Evolutionary conservation across 306 rosid species (phyloP).

Genomic region (Citrullus colocynthis): DNA sequence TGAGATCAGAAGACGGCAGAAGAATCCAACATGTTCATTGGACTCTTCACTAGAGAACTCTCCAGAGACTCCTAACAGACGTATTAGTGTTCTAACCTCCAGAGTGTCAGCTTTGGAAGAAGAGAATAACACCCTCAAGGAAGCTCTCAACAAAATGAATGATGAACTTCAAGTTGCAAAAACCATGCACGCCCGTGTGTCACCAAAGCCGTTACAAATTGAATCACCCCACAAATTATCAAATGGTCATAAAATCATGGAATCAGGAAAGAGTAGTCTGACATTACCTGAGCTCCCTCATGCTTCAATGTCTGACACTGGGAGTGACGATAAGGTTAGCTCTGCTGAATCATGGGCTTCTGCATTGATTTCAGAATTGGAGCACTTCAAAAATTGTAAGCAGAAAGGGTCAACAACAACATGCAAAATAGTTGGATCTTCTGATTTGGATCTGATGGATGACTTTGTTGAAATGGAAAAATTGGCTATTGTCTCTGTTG

Average conservation of each 20-base stretch:
- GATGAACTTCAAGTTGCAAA: conserved; percentile 49
- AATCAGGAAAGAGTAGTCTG: conserved; percentile 28
- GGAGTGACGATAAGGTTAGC: conserved; percentile 74
- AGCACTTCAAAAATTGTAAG: conserved; percentile 47
- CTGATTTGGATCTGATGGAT: conserved; percentile 78
- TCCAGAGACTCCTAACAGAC: conserved; percentile 36
- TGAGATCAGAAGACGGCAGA: conserved; percentile 40
- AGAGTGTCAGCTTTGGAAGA: conserved; percentile 59
- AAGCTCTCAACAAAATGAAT: conserved; percentile 31
- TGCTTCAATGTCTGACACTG: conserved; percentile 56
- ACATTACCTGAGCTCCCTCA: conserved; percentile 32
- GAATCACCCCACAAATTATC: conserved; percentile 19
- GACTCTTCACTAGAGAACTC: conserved; percentile 36
- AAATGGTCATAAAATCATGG: conserved; percentile 26
- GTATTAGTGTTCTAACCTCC: conserved; percentile 33
- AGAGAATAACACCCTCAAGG: conserved; percentile 55
- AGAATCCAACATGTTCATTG: conserved; percentile 26
- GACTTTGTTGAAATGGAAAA: conserved; percentile 95
- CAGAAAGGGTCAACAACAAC: conserved; percentile 29
- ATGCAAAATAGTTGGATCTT: conserved; percentile 37
- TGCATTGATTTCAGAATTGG: conserved; percentile 64
- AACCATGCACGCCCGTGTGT: conserved; percentile 46
- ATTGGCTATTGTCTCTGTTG: conserved; percentile 55
- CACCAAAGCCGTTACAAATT: conserved; percentile 30
- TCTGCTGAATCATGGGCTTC: conserved; percentile 71